Evolutionary conservation across 257 asterid species (phyloP).

Genomic region (Solanum sejunctum): DNA sequence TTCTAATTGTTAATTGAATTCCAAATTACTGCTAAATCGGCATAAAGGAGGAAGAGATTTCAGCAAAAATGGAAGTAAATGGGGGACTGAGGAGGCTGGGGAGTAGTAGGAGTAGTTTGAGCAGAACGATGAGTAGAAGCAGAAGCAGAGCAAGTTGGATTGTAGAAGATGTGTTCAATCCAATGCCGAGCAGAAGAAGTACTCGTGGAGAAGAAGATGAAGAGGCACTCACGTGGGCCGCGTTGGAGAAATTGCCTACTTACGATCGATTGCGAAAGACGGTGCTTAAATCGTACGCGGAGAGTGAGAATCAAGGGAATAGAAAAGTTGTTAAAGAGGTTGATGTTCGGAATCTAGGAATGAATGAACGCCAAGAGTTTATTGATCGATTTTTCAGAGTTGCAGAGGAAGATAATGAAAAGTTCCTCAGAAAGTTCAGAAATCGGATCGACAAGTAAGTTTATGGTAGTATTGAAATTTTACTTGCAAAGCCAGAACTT

Average conservation of each 20-base stretch:
- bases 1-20: background rate
- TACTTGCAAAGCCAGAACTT: background rate
- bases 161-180: constrained; percentile 43
- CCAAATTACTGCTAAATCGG: background rate
- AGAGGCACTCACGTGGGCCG: constrained; percentile 86
- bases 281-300: constrained; percentile 23
- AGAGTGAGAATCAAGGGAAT: constrained; percentile 3
- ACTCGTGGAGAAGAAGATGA: constrained; percentile 58
- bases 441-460: constrained; percentile 45
- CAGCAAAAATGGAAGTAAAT: constrained; percentile 4
- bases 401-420: constrained; percentile 47
- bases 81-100: constrained; percentile 22
- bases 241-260: constrained; percentile 76
- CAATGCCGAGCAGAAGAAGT: constrained; percentile 21
- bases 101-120: constrained; percentile 17
- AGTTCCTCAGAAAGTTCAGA: constrained; percentile 31
- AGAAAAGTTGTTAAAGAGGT: constrained; percentile 15
- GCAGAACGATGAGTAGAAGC: constrained; percentile 17
- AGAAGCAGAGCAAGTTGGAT: constrained; percentile 24
- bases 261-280: constrained; percentile 64
- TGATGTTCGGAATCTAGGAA: constrained; percentile 33
- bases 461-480: background rate
- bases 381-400: constrained; percentile 37
- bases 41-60: background rate
- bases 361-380: constrained; percentile 31